Evolutionary conservation across 768 basidiomycete genomes (phyloP).

Genomic region (Paxillus involutus): DNA sequence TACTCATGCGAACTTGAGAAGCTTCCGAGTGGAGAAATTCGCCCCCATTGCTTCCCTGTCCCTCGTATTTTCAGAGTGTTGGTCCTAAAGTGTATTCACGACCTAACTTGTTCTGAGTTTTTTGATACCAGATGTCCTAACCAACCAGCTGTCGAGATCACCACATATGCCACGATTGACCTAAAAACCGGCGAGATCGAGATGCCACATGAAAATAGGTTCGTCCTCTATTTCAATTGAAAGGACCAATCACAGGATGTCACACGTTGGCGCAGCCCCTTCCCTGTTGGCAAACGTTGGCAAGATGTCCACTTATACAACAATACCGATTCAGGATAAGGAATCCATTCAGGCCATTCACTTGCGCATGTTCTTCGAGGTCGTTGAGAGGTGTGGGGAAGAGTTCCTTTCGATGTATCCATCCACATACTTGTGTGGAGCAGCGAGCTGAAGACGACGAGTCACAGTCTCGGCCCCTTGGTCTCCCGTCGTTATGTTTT

Average conservation of each 20-base stretch:
- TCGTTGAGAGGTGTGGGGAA: too few relatives aligned
- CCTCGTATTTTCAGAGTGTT: constrained; percentile 75
- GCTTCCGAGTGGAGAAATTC: constrained; percentile 18
- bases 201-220: constrained; percentile 46
- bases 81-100: constrained; percentile 23
- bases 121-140: constrained; percentile 55
- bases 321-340: constrained; percentile 13
- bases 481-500: too few relatives aligned
- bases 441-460: too few relatives aligned
- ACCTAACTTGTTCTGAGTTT: constrained; percentile 4
- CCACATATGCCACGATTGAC: constrained; percentile 52
- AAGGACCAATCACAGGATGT: constrained; percentile 2
- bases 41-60: constrained; percentile 67
- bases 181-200: constrained; percentile 48
- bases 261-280: constrained; percentile 25
- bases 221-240: constrained; percentile 19
- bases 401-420: too few relatives aligned
- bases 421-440: too few relatives aligned
- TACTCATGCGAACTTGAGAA: constrained; percentile 55
- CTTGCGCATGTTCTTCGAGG: not conserved
- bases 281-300: constrained; percentile 34
- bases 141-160: constrained; percentile 69
- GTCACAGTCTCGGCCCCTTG: too few relatives aligned
- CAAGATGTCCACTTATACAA: constrained; percentile 26
- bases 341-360: not conserved